Evolutionary conservation across 192 early-diverging fungal genomes (phyloP).

Genomic region (Spinellus fusiger): DNA sequence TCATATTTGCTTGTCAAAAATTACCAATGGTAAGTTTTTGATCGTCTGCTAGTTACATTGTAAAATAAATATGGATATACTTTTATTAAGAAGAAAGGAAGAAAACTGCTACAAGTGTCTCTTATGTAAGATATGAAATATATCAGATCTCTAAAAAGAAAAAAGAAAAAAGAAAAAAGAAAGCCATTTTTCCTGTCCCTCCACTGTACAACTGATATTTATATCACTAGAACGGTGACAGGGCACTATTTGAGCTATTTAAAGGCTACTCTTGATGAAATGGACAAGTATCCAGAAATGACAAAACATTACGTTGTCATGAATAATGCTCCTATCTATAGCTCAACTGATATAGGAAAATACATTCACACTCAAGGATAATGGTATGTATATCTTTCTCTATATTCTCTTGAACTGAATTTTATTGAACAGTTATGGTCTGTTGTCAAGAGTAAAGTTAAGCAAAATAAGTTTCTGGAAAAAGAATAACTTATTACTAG

Average conservation of each 20-base stretch:
- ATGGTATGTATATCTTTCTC: conserved; percentile 19
- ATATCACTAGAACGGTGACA: conserved; percentile 6
- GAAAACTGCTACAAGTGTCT: no score
- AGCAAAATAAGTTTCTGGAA: conserved; percentile 18
- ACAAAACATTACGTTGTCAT: conserved; percentile 20
- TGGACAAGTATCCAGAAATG: conserved; percentile 18
- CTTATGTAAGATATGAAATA: no score
- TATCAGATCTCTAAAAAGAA: no score
- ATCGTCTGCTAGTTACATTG: no score
- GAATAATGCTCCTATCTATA: conserved; percentile 22
- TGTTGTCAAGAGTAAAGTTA: conserved; percentile 20
- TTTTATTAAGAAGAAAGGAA: no score
- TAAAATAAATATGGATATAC: no score
- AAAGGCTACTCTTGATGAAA: conserved; percentile 16
- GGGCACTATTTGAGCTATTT: conserved; percentile 14
- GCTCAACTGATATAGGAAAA: conserved; percentile 13
- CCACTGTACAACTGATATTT: conserved; percentile 4
- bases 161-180: no score
- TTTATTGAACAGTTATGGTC: conserved; percentile 32
- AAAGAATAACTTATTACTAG: conserved; percentile 10
- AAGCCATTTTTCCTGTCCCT: no score
- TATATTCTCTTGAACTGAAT: conserved; percentile 28
- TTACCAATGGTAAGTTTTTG: no score
- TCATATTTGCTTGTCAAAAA: no score
- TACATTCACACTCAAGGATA: conserved; percentile 16